Evolutionary conservation across 106 monocot genomes (phyloP).

Genomic region (Dendrobium chrysotoxum): DNA sequence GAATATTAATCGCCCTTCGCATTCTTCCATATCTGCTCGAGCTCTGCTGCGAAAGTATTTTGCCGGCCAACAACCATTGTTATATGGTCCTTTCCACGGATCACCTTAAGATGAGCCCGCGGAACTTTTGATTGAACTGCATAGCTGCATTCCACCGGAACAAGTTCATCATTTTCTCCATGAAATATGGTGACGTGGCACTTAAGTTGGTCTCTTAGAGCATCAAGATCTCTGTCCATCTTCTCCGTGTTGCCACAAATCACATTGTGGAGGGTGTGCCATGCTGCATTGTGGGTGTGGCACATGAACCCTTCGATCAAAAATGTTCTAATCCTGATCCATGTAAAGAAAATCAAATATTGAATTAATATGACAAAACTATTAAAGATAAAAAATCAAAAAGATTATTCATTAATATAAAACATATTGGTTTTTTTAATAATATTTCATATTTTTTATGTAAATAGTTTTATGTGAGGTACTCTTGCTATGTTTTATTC

Average conservation of each 20-base stretch:
- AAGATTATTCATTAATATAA: no score
- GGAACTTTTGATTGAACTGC: background rate
- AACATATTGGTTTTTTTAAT: no score
- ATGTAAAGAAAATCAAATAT: background rate
- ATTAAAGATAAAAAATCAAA: no score
- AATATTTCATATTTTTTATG: no score
- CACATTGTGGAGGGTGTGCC: constrained; percentile 12
- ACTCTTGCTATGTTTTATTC: no score
- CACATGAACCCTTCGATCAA: constrained; percentile 8
- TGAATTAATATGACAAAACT: background rate
- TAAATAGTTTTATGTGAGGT: no score
- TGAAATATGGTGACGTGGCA: constrained; percentile 11
- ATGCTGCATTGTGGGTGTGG: constrained; percentile 9
- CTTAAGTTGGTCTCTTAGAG: background rate
- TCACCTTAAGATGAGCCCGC: background rate
- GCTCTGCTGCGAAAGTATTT: background rate
- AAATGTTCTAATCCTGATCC: constrained; percentile 18
- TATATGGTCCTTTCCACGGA: constrained; percentile 3
- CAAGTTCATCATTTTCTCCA: background rate
- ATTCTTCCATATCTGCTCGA: constrained; percentile 1
- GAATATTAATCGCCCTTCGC: background rate
- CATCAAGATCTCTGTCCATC: background rate
- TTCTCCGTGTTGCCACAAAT: background rate
- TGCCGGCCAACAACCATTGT: constrained; percentile 4
- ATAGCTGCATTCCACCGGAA: constrained; percentile 6